Conservation (phyloP, 106 monocot species). For the Amphibolis antarctica region DNA sequence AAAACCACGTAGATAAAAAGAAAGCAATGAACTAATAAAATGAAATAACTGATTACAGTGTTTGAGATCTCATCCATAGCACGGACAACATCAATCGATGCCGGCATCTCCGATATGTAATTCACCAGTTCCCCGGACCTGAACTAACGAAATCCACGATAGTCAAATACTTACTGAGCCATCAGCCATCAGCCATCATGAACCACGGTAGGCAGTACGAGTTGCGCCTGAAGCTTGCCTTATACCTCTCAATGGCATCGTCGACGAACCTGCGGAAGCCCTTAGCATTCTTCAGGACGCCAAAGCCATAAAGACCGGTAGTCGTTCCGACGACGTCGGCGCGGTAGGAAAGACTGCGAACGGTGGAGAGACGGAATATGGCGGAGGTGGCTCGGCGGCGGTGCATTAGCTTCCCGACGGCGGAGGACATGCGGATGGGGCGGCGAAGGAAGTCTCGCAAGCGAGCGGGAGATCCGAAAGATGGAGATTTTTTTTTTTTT, state of each 20-base stretch:
- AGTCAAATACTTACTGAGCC: background rate
- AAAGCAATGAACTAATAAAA: background rate
- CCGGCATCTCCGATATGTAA: constrained; percentile 42
- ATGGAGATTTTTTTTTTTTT: too few relatives aligned
- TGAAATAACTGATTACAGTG: constrained; percentile 28
- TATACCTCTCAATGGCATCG: constrained; percentile 76
- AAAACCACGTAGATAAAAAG: too few relatives aligned
- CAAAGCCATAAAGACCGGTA: constrained; percentile 71
- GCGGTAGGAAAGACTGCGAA: background rate
- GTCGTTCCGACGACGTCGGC: constrained; percentile 1
- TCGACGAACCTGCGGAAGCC: constrained; percentile 86
- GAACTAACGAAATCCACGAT: background rate
- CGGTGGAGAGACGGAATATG: constrained; percentile 1
- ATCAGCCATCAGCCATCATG: background rate
- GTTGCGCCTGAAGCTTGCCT: background rate
- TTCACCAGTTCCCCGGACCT: constrained; percentile 62
- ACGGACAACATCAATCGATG: constrained; percentile 53
- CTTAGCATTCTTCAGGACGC: constrained; percentile 53
- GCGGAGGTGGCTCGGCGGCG: constrained; percentile 1
- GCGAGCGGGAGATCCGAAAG: background rate
- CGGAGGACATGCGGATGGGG: background rate
- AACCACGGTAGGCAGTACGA: background rate
- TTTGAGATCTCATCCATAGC: constrained; percentile 91
- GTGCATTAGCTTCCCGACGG: background rate
- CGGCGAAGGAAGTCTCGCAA: background rate